These are phyloP conservation scores for Phytophthora citricola DNA, from an alignment of 352 stramenopile genomes.

Conservation along the genomic window DNA sequence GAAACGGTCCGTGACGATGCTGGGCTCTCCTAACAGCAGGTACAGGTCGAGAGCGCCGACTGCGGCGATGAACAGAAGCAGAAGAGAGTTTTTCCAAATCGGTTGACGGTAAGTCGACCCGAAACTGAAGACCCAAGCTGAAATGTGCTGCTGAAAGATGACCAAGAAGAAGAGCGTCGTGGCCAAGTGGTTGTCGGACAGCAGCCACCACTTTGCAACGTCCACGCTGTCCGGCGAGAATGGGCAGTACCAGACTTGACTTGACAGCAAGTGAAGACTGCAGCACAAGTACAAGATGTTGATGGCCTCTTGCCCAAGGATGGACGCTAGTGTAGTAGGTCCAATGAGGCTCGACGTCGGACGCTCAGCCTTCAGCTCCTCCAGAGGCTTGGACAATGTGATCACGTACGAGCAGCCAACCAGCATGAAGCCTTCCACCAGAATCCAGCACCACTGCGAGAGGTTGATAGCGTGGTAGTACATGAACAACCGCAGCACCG, in stretches of 20 bases:
- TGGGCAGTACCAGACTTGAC: conserved; percentile 49
- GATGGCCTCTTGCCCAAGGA: conserved; percentile 56
- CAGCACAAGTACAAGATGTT: conserved; percentile 57
- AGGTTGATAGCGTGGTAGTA: conserved; percentile 81
- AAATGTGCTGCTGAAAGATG: conserved; percentile 42
- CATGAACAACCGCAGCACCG: conserved; percentile 65
- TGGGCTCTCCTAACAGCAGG: conserved; percentile 47
- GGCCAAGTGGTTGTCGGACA: conserved; percentile 51
- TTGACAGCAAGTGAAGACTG: conserved; percentile 38
- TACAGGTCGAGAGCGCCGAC: conserved; percentile 45
- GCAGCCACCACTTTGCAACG: conserved; percentile 53
- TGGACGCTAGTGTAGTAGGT: conserved; percentile 48
- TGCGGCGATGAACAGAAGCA: conserved; percentile 37
- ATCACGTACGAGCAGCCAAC: conserved; percentile 79
- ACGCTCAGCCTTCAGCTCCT: conserved; percentile 24
- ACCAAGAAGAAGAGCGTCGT: conserved; percentile 41
- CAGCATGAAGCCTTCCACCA: conserved; percentile 68
- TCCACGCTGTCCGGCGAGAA: conserved; percentile 48
- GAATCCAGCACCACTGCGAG: conserved; percentile 76
- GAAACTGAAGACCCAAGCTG: conserved; percentile 49
- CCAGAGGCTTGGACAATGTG: conserved; percentile 60
- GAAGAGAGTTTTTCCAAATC: conserved; percentile 52
- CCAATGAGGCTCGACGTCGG: conserved; percentile 71
- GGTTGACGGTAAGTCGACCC: conserved; percentile 51
- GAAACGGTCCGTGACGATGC: conserved; percentile 47